A percentile compares a stretch with the other conserved stretches of the same genome.
phyloP scores from a whole-genome alignment of 2,329 filamentous ascomycete genomes.

The Pseudophaeomoniella oleicola region DNA sequence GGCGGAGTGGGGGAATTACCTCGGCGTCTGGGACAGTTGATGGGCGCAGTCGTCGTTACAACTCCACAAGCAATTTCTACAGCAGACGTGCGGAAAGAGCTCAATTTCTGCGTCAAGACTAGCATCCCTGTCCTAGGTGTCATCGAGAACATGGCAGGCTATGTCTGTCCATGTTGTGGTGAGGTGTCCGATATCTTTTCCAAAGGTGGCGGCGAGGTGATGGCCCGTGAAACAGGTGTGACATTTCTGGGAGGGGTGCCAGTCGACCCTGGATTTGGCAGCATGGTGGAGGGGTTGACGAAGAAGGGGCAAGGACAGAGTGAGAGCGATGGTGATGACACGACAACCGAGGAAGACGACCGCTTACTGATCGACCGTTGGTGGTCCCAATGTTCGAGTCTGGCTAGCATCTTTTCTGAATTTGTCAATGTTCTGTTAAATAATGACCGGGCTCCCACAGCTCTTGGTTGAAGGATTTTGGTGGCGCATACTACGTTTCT shows the following conservation, averaged over 20 bases:
- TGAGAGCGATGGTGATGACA: not conserved
- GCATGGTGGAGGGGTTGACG: conserved; percentile 56
- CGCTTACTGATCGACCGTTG: not conserved
- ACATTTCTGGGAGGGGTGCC: conserved; percentile 76
- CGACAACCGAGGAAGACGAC: not conserved
- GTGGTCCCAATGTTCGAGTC: not conserved
- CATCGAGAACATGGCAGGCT: conserved; percentile 76
- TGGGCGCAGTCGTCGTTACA: conserved; percentile 85
- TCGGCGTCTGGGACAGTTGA: conserved; percentile 39
- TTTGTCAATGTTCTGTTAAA: not conserved
- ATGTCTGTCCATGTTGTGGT: conserved; percentile 43
- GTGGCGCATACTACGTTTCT: too few species aligned
- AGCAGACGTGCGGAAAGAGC: conserved; percentile 83
- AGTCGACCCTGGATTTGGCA: conserved; percentile 84
- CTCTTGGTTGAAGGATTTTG: too few species aligned
- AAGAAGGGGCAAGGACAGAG: conserved; percentile 5
- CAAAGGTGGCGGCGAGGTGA: conserved; percentile 73
- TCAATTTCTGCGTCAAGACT: conserved; percentile 85
- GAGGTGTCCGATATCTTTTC: conserved; percentile 92
- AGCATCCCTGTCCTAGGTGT: conserved; percentile 70
- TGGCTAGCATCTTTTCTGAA: not conserved
- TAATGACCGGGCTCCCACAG: too few species aligned
- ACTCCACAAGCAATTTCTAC: conserved; percentile 91
- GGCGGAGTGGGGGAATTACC: conserved; percentile 21
- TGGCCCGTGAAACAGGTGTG: conserved; percentile 76